Evolutionary conservation across 73 alveolate genomes (phyloP).

Genomic region (Paramecium tetraurelia): DNA sequence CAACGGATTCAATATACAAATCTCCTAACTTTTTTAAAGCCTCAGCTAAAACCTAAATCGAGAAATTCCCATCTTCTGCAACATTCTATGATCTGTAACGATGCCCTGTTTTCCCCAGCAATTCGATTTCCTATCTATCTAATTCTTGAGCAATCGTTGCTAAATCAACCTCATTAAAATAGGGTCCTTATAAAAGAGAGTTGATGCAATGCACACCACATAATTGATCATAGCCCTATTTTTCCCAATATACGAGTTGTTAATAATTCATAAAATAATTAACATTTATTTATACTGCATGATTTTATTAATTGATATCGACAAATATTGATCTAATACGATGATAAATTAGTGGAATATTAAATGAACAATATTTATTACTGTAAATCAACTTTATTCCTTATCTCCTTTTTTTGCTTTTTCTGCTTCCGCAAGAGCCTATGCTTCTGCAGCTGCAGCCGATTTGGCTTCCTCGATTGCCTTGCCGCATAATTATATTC

Average conservation of each 20-base stretch:
- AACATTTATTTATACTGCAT: not conserved
- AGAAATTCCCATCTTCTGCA: conserved; percentile 91
- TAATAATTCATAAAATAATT: not conserved
- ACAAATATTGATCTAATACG: no score
- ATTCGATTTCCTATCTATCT: conserved; percentile 77
- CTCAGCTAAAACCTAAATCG: conserved; percentile 79
- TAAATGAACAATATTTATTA: no score
- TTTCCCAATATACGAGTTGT: conserved; percentile 84
- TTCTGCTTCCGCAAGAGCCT: not conserved
- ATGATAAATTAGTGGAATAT: no score
- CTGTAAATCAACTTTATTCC: not conserved
- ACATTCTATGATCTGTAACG: conserved; percentile 78
- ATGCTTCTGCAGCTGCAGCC: conserved; percentile 4
- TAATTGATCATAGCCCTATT: conserved; percentile 89
- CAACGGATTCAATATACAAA: not conserved
- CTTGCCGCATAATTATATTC: not conserved
- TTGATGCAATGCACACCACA: conserved; percentile 94
- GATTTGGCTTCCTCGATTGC: not conserved
- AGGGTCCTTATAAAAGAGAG: conserved; percentile 90
- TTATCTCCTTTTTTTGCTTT: conserved; percentile 12
- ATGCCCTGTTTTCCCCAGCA: conserved; percentile 5
- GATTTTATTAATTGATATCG: not conserved
- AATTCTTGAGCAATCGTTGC: conserved; percentile 79
- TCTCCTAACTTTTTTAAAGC: conserved; percentile 81
- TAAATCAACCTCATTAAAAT: conserved; percentile 76